phyloP scores from a whole-genome alignment of 73 alveolate genomes.

The Paramecium bursaria region DNA sequence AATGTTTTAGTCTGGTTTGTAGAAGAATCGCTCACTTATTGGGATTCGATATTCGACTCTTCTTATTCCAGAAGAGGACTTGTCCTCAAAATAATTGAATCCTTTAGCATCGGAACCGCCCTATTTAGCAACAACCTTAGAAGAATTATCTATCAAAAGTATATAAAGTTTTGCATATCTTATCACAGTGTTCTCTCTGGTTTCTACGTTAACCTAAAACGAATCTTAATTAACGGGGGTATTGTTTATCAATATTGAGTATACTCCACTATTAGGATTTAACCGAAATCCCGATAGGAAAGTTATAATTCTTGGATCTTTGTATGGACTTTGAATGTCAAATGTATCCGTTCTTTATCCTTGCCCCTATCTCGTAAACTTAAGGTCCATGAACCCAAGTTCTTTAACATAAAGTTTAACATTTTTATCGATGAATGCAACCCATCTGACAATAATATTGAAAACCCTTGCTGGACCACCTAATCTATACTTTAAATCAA shows the following conservation, averaged over 20 bases:
- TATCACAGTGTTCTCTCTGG: slow-evolving; percentile 28
- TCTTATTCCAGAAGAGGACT: slow-evolving; percentile 5
- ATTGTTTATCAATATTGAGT: background rate
- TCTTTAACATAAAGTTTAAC: slow-evolving; percentile 3
- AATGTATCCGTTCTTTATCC: slow-evolving; percentile 17
- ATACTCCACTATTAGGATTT: slow-evolving; percentile 55
- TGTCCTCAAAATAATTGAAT: slow-evolving; percentile 56
- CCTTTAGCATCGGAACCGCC: slow-evolving; percentile 50
- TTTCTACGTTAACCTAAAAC: slow-evolving; percentile 7
- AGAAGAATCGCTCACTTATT: background rate
- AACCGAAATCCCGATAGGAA: slow-evolving; percentile 31
- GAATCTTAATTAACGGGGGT: background rate
- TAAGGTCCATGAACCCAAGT: slow-evolving; percentile 33
- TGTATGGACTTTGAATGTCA: background rate
- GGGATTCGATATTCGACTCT: slow-evolving; percentile 6
- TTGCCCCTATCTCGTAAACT: slow-evolving; percentile 11
- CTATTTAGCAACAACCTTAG: slow-evolving; percentile 5
- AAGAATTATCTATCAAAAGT: background rate
- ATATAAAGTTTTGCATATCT: slow-evolving; percentile 39
- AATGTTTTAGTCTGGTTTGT: slow-evolving; percentile 10
- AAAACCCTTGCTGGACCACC: slow-evolving; percentile 61
- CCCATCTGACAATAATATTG: slow-evolving; percentile 43
- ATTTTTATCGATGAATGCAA: slow-evolving; percentile 32
- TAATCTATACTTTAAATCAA: slow-evolving; percentile 11
- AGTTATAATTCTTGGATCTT: slow-evolving; percentile 14